These are phyloP conservation scores for Epichloe uncinata DNA, from an alignment of 2,329 filamentous ascomycete species.

Conservation along the genomic window DNA sequence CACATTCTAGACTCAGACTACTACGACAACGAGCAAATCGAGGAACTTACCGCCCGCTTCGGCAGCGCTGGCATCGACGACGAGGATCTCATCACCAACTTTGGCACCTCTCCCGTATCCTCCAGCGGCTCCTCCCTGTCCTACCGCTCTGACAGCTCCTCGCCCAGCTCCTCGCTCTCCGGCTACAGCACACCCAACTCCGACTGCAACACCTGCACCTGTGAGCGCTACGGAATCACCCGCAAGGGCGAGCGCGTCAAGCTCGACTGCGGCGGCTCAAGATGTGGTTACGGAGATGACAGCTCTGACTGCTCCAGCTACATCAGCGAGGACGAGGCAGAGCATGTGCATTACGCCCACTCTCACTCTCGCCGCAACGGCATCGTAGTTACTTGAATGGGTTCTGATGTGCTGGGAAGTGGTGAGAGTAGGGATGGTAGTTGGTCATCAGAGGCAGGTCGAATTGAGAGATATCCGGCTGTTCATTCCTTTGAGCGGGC, in stretches of 20 bases:
- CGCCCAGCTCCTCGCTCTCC: slow-evolving; percentile 58
- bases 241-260: slow-evolving; percentile 86
- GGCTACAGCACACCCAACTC: slow-evolving; percentile 70
- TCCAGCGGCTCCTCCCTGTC: slow-evolving; percentile 58
- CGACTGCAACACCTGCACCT: slow-evolving; percentile 70
- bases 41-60: slow-evolving; percentile 69
- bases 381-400: slow-evolving; percentile 39
- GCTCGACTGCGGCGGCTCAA: slow-evolving; percentile 83
- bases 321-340: slow-evolving; percentile 44
- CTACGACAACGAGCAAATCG: slow-evolving; percentile 55
- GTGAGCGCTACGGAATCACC: slow-evolving; percentile 94
- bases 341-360: slow-evolving; percentile 26
- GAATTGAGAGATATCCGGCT: slow-evolving; percentile 19
- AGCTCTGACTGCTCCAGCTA: slow-evolving; percentile 58
- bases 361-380: slow-evolving; percentile 49
- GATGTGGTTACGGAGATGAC: slow-evolving; percentile 71
- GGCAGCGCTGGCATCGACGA: slow-evolving; percentile 44
- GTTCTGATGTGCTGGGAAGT: not conserved
- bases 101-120: slow-evolving; percentile 47
- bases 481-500: slow-evolving; percentile 21
- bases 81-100: slow-evolving; percentile 42
- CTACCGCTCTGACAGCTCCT: slow-evolving; percentile 60
- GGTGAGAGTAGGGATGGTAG: not conserved
- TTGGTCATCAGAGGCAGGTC: slow-evolving; percentile 6
- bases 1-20: slow-evolving; percentile 77